Base-by-base conservation (phyloP, 148 eudicot species). In the Diospyros lotus region DNA sequence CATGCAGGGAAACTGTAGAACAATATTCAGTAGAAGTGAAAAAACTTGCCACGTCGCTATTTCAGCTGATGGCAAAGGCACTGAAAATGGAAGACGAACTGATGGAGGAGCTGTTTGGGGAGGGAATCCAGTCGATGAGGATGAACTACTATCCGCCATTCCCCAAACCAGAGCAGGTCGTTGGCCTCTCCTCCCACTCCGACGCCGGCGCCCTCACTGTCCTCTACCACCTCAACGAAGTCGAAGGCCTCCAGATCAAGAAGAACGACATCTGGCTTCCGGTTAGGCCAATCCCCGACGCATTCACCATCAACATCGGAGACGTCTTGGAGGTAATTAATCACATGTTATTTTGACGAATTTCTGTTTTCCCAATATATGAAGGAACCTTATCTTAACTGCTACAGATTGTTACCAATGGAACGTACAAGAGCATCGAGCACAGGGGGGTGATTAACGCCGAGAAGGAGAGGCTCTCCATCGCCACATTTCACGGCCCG, bases 401-500 rank as follows among this genome's bases (percentile, higher is more conserved):
- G 17, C 64, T 52, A 46, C 6, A 82, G 85, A 75, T 82, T 15
- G 48, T 72, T 39, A 78, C 76, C 3, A 82, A 82, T 48, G 84
- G 84, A 43, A 46, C 75, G 39, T 82, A 82, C 48, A 67, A 54
- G 11, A 82, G 84, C 75, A 52, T 78, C 2, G 80, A 78, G 74
- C 82, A 78, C 38, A 76, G 82, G 1, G 74, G 72, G 11, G 42
- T 66, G 3, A 72, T 82, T 43, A 72, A 82, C 65, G 43, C 62
- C 18, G 11, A 15, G 3, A 78, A 65, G 69, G 82, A 75, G 70
- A 82, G 82, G 62, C 59, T 78, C 17, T 82, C 85, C 9, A 62
- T 78, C 5, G 85, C 85, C 28, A 64, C 82, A 28, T 82, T 82
- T 63, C 56, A 75, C 18, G 78, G 7, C 63, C 81, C 79, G 9